Base-by-base conservation (phyloP, 2,329 filamentous ascomycete genomes). In the Myriosclerotinia duriaeana region DNA sequence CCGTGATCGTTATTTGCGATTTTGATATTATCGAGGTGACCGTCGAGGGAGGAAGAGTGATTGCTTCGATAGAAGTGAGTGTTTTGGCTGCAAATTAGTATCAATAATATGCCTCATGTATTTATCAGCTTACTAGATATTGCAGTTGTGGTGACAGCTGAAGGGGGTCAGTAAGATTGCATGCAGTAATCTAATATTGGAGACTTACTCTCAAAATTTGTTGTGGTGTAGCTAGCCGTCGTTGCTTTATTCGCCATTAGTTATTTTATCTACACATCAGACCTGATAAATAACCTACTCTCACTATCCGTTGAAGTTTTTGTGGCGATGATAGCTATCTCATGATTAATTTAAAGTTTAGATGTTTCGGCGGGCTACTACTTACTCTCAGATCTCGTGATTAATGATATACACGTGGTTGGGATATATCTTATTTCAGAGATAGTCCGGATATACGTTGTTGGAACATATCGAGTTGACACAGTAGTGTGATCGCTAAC, bases 381-480 rank as follows among this genome's bases (percentile, higher is more conserved):
- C 48, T 60, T 36, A 65, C 63, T 61, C 12, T 60, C 53, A n/a
- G 66, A 64, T 20, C 42, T 52, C 14, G 66, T 69, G n/a, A 50
- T 59, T 20, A 65, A 26, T 12, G 34, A 60, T 26, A 22, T 46
- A 55, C 34, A 61, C 2, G 55, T 68, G 17, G 42, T 69, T n/a
- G 54, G 50, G 17, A 46, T 61, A 44, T 60, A 67, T 34, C 56
- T 36, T 6, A 63, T 68, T n/a, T 52, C 20, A n/a, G 54, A 56
- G 15, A 56, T 56, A 30, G 38, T 15, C 14, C 38, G 54, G 12
- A 36, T 42, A 20, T 56, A 56, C 15, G 54, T 56, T 26, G 26
- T 52, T 52, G 48, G 48, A 11, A 52, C 22, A 11, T 26, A 52
- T 30, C 26, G 11, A 26, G 48, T 52, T 3, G 48, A 26, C 48